Percentiles rank a stretch among this genome's conserved stretches.
Evolutionary conservation across 305 asterid species (phyloP).

Genomic region (Fraxinus xanthoxyloides): DNA sequence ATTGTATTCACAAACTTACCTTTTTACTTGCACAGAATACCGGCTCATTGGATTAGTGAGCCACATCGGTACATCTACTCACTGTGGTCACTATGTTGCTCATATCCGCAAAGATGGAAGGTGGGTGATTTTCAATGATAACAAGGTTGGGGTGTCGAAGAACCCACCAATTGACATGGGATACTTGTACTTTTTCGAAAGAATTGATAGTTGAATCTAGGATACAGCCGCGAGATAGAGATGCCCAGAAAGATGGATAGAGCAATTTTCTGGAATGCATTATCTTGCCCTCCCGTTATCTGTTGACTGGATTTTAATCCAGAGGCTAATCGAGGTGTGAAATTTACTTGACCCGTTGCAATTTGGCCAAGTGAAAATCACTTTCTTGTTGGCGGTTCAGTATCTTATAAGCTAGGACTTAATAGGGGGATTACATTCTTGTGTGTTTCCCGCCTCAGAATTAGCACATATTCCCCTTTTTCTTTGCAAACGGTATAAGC

Average conservation of each 20-base stretch:
- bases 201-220: constrained; percentile 49
- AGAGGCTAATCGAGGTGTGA: background rate
- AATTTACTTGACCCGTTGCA: background rate
- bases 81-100: constrained; percentile 93
- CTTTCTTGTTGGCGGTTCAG: background rate
- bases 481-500: background rate
- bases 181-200: constrained; percentile 86
- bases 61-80: constrained; percentile 96
- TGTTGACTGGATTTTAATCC: background rate
- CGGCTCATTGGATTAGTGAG: constrained; percentile 79
- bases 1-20: background rate
- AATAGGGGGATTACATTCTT: background rate
- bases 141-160: constrained; percentile 80
- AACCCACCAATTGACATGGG: constrained; percentile 93
- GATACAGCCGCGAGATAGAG: constrained; percentile 3
- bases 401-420: background rate
- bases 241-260: background rate
- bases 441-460: background rate
- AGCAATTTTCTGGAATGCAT: background rate
- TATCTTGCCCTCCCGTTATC: background rate
- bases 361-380: background rate
- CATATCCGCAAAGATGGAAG: constrained; percentile 73
- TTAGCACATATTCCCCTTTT: background rate
- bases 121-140: constrained; percentile 94
- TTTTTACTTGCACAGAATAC: constrained; percentile 51